Conservation (phyloP, 768 basidiomycete species). For the Agrocybe pediades region DNA sequence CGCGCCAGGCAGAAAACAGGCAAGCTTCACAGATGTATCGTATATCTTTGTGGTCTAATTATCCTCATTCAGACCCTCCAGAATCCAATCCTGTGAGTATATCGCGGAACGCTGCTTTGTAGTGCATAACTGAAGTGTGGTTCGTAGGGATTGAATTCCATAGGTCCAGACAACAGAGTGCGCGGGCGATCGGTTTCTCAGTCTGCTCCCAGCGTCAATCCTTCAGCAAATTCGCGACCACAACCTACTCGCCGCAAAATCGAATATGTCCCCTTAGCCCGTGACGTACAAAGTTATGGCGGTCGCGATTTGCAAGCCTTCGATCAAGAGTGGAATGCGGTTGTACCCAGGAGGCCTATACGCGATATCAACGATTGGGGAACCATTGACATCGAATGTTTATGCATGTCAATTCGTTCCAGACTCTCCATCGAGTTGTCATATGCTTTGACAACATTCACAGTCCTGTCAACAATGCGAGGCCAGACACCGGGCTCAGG, state of each 20-base stretch:
- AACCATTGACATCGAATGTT: constrained; percentile 85
- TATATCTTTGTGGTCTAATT: constrained; percentile 6
- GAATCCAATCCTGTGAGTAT: constrained; percentile 47
- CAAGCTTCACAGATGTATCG: constrained; percentile 29
- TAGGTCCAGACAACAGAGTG: constrained; percentile 25
- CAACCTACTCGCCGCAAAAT: constrained; percentile 76
- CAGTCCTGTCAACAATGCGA: constrained; percentile 77
- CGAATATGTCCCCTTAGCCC: constrained; percentile 82
- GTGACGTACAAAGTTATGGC: constrained; percentile 74
- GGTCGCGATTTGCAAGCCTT: constrained; percentile 77
- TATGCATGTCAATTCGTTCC: constrained; percentile 91
- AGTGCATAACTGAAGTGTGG: background rate
- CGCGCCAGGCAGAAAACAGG: constrained; percentile 75
- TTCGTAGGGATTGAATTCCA: constrained; percentile 29
- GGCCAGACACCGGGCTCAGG: constrained; percentile 64
- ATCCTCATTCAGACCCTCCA: constrained; percentile 43
- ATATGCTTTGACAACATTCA: constrained; percentile 87
- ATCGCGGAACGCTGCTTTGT: too few species aligned
- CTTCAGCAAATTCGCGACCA: constrained; percentile 39
- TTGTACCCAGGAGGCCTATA: constrained; percentile 56
- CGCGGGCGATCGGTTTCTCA: constrained; percentile 26
- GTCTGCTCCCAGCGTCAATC: constrained; percentile 28
- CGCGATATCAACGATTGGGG: constrained; percentile 87
- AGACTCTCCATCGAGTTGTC: constrained; percentile 82
- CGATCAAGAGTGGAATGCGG: constrained; percentile 57